Conservation (phyloP, 257 asterid species). For the Jacaranda mimosifolia region DNA sequence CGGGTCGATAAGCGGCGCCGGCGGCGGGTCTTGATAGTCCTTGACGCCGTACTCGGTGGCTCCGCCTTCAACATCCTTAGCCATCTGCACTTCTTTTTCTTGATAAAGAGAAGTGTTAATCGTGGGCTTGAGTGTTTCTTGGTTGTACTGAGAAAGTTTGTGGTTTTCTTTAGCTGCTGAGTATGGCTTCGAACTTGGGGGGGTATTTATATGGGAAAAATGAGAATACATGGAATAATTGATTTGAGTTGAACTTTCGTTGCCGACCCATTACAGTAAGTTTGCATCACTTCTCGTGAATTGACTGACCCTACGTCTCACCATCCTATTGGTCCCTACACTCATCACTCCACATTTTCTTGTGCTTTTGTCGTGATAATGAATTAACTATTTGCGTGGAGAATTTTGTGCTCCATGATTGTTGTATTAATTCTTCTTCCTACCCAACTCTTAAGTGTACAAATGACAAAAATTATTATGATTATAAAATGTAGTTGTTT, state of each 20-base stretch:
- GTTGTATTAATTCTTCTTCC: background rate
- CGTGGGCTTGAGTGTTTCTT: background rate
- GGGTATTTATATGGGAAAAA: conserved; percentile 53
- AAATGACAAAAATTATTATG: too few species aligned
- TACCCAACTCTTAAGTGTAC: too few species aligned
- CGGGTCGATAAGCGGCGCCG: conserved; percentile 62
- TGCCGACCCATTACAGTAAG: background rate
- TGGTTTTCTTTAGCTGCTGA: conserved; percentile 25
- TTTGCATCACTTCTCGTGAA: conserved; percentile 11
- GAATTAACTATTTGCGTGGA: background rate
- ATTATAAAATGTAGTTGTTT: too few species aligned
- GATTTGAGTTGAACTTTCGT: too few species aligned
- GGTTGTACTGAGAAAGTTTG: background rate
- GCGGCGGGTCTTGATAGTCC: conserved; percentile 82
- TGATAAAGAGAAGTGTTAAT: background rate
- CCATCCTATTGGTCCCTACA: background rate
- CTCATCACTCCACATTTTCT: background rate
- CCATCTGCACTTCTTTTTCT: conserved; percentile 41
- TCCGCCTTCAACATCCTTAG: conserved; percentile 60
- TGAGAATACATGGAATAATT: background rate
- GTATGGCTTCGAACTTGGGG: conserved; percentile 5
- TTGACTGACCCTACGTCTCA: conserved; percentile 30
- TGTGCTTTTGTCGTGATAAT: background rate
- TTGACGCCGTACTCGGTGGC: conserved; percentile 53
- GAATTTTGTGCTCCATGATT: background rate